Evolutionary conservation across 2,329 filamentous ascomycete genomes (phyloP).

Genomic region (Orbilia ellipsospora): DNA sequence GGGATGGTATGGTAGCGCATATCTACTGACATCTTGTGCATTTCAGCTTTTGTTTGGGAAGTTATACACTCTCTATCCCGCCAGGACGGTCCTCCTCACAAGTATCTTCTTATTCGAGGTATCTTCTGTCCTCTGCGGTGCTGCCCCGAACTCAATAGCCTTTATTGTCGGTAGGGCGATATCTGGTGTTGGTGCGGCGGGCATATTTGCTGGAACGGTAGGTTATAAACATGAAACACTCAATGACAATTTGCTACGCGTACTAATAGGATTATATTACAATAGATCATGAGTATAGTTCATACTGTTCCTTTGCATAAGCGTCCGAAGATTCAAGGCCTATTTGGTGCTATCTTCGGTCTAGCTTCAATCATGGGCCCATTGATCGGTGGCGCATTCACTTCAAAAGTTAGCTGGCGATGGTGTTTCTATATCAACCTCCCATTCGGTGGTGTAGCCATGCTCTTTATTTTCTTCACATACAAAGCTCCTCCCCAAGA

Average conservation of each 20-base stretch:
- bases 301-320: constrained; percentile 59
- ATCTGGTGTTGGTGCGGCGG: constrained; percentile 68
- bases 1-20: constrained; percentile 63
- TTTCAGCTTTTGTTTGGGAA: constrained; percentile 64
- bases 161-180: constrained; percentile 69
- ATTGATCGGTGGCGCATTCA: constrained; percentile 67
- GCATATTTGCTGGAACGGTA: constrained; percentile 67
- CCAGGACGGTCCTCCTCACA: constrained; percentile 58
- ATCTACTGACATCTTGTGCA: constrained; percentile 61
- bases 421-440: constrained; percentile 73
- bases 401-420: constrained; percentile 65
- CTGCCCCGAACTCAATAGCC: constrained; percentile 66
- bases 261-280: constrained; percentile 58
- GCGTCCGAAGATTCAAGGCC: constrained; percentile 58
- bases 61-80: constrained; percentile 62
- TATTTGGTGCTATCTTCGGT: constrained; percentile 65
- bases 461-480: constrained; percentile 67
- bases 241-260: not conserved
- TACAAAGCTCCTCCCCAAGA: constrained; percentile 62
- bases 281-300: constrained; percentile 68
- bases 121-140: constrained; percentile 69
- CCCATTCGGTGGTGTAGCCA: constrained; percentile 68
- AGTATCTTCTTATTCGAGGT: constrained; percentile 46
- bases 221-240: constrained; percentile 43
- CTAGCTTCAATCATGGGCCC: constrained; percentile 66